Evolutionary conservation across 2,329 filamentous ascomycete species (phyloP).

Genomic region (Diaporthe sp.): DNA sequence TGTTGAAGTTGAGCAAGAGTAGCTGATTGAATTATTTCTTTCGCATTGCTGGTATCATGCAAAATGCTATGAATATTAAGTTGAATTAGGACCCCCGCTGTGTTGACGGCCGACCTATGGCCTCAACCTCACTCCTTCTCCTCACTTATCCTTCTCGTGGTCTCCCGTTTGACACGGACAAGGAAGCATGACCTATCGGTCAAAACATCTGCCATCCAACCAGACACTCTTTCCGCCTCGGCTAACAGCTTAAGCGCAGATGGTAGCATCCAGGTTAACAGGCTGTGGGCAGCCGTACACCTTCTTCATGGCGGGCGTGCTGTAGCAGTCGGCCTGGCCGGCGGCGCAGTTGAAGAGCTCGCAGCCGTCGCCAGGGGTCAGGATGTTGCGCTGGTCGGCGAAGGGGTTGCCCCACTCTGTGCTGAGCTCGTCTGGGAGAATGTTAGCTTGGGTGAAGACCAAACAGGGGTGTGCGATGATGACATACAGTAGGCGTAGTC

Average conservation of each 20-base stretch:
- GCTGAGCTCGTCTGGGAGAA: slow-evolving; percentile 55
- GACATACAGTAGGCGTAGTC: slow-evolving; percentile 57
- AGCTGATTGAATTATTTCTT: background rate
- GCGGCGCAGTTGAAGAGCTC: slow-evolving; percentile 55
- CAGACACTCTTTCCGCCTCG: background rate
- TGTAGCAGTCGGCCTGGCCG: slow-evolving; percentile 56
- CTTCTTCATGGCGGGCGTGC: slow-evolving; percentile 54
- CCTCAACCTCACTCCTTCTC: background rate
- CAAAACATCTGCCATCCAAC: background rate
- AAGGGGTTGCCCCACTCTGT: slow-evolving; percentile 59
- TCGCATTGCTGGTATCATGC: background rate
- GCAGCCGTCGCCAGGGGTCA: slow-evolving; percentile 55
- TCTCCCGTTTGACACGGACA: background rate
- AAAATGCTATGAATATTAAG: background rate
- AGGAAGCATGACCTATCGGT: too few species aligned
- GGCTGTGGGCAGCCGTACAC: slow-evolving; percentile 58
- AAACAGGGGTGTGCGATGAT: background rate
- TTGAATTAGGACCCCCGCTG: background rate
- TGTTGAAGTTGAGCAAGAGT: background rate
- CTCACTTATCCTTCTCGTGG: background rate
- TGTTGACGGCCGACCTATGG: background rate
- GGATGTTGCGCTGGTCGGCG: slow-evolving; percentile 51
- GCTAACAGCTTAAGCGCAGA: slow-evolving; percentile 44
- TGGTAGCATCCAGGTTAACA: slow-evolving; percentile 51
- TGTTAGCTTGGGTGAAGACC: background rate